Evolutionary conservation across 2,329 filamentous ascomycete species (phyloP), one percentile per base, ranked within the genome.

Genomic region (Aspergillus sp.): DNA sequence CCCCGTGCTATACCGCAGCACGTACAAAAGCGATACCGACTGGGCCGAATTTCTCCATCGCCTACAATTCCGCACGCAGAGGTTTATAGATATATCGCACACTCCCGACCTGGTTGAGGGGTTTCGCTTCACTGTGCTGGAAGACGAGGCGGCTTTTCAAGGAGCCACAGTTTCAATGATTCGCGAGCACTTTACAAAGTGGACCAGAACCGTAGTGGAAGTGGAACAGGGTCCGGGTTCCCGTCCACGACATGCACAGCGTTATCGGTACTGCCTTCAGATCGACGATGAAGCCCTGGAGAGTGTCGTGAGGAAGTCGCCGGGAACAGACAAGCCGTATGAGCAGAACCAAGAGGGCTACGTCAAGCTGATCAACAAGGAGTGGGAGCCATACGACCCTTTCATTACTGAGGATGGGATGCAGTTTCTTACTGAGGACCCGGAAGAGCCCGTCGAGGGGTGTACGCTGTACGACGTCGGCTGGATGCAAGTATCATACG

Each of bases 211-310:
- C 5, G 55, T 55, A 8, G 45, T 13, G 9, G 43, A 54, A 23
- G 6, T 25, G 5, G 60, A 62, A 49, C 60, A 62, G 48, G 60
- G 60, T 6, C n/a, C 23, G n/a, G 19, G 38, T 7, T 19, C 13
- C 9, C 8, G 28, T 13, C 22, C n/a, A 7, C 2, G 3, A 11
- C 2, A 25, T 5, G 30, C 49, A n/a, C 48, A 48, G 28, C 55
- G 60, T 31, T 62, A 62, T 41, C 6, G 50, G 9, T 28, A 30
- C 11, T 62, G 54, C 8, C 22, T 59, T 8, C 34, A 53, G 55
- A 50, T 62, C 28, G 54, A 62, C 28, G 55, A 62, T 19, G 55
- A 59, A 45, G 55, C 55, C 3, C n/a, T 62, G 51, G 31, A 47
- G 3, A 54, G 49, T 17, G 60, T 62, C n/a, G n/a, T 59, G 17